Conservation (phyloP, 2,329 filamentous ascomycete species). For the Aspergillus hiratsukae region DNA sequence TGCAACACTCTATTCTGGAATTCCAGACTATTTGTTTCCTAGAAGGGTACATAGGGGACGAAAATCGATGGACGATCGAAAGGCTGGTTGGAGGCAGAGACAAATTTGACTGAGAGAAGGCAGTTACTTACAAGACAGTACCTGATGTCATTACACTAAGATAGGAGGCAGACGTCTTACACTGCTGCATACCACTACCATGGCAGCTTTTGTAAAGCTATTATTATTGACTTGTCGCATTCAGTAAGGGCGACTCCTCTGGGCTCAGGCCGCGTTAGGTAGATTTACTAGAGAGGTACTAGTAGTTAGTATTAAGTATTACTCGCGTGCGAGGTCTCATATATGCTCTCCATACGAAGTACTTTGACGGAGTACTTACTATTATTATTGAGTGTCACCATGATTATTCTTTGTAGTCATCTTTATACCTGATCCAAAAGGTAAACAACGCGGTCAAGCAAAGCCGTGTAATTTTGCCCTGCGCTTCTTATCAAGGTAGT, state of each 20-base stretch:
- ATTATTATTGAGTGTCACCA: not conserved
- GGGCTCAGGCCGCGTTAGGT: constrained; percentile 18
- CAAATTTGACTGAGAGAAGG: not conserved
- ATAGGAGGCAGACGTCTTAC: not conserved
- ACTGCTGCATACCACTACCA: not conserved
- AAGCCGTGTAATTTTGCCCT: not conserved
- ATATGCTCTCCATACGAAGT: not conserved
- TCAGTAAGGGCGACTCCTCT: constrained; percentile 14
- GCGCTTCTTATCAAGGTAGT: not conserved
- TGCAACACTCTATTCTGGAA: not conserved
- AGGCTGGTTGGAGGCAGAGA: not conserved
- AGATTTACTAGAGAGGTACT: constrained; percentile 6
- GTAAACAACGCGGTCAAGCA: not conserved
- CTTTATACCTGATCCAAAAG: not conserved
- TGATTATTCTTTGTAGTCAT: not conserved
- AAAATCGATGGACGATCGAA: constrained; percentile 3
- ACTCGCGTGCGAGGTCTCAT: not conserved
- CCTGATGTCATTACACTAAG: not conserved
- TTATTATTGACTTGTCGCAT: not conserved
- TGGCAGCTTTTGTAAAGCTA: not conserved
- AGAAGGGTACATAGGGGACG: constrained; percentile 1
- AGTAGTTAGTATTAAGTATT: not conserved
- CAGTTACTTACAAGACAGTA: not conserved
- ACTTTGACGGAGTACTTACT: not conserved
- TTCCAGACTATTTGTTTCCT: not conserved